Conservation (phyloP, 2,329 filamentous ascomycete genomes). For the Tolypocladium capitatum region DNA sequence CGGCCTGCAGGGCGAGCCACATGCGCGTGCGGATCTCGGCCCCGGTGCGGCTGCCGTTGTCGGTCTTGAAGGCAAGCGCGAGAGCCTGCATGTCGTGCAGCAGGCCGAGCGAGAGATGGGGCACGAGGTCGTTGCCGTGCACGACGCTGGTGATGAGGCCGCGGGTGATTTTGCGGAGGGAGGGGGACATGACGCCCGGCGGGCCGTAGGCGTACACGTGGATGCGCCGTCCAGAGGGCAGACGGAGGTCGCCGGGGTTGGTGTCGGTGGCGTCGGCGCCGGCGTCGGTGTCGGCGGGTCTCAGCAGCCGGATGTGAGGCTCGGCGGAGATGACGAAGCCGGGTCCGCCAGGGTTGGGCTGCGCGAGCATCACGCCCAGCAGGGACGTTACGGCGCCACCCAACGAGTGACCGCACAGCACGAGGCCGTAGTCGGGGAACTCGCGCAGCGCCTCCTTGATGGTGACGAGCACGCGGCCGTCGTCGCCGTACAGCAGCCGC, state of each 20-base stretch:
- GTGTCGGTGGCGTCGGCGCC: conserved; percentile 13
- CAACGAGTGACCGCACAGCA: conserved; percentile 56
- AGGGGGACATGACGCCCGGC: conserved; percentile 57
- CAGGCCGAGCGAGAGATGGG: conserved; percentile 58
- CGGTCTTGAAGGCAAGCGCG: conserved; percentile 59
- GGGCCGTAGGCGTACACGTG: conserved; percentile 72
- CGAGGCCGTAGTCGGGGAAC: conserved; percentile 55
- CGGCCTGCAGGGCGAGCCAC: conserved; percentile 51
- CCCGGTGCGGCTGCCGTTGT: conserved; percentile 46
- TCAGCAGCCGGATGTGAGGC: conserved; percentile 28
- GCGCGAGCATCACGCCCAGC: conserved; percentile 57
- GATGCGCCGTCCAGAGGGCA: conserved; percentile 56
- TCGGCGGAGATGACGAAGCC: conserved; percentile 49
- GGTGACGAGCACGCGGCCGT: conserved; percentile 52
- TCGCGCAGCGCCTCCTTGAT: conserved; percentile 52
- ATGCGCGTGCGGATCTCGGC: conserved; percentile 53
- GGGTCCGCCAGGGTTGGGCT: conserved; percentile 40
- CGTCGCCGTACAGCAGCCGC: conserved; percentile 52
- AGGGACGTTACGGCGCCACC: conserved; percentile 58
- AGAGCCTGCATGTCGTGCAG: conserved; percentile 64
- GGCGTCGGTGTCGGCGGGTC: conserved; percentile 14
- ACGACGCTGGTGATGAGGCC: conserved; percentile 64
- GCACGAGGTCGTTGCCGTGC: conserved; percentile 61
- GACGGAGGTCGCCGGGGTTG: conserved; percentile 25
- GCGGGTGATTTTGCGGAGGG: conserved; percentile 54